Conservation (phyloP, 225 moss, liverwort and hornwort species). For the Asterella californica region DNA sequence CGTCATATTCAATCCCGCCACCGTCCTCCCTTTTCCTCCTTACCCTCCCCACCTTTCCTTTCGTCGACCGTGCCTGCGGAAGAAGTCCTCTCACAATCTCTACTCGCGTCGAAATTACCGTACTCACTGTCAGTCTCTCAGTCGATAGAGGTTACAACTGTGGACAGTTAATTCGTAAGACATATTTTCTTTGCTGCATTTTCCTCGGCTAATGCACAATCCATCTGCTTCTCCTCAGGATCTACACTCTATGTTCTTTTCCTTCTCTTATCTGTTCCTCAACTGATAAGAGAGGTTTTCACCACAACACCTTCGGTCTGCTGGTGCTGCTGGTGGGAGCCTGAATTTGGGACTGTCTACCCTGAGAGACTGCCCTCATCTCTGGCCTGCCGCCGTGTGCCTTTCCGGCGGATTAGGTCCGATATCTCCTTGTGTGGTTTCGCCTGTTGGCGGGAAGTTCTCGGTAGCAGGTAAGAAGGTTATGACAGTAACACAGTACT, state of each 20-base stretch:
- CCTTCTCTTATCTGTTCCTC: too few relatives aligned
- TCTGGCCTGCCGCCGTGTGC: not conserved
- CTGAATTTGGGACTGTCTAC: too few relatives aligned
- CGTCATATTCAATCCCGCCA: not conserved
- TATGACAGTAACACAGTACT: not conserved
- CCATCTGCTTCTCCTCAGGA: not conserved
- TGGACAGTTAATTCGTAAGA: not conserved
- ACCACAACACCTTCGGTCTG: too few relatives aligned
- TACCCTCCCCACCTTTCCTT: not conserved
- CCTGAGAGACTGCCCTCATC: not conserved
- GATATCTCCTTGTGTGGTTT: too few relatives aligned
- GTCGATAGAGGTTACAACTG: not conserved
- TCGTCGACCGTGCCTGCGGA: too few relatives aligned
- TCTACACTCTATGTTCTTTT: too few relatives aligned
- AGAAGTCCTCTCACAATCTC: too few relatives aligned
- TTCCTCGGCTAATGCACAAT: not conserved
- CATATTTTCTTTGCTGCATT: too few relatives aligned
- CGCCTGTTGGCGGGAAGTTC: not conserved
- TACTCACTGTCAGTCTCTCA: not conserved
- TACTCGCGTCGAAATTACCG: too few relatives aligned
- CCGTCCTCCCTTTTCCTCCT: not conserved
- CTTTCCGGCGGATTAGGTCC: not conserved
- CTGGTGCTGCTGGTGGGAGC: too few relatives aligned
- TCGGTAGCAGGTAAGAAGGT: not conserved
- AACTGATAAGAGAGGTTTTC: too few relatives aligned